phyloP scores from a whole-genome alignment of 495 filamentous ascomycete species.

The Lophiotrema nucula region DNA sequence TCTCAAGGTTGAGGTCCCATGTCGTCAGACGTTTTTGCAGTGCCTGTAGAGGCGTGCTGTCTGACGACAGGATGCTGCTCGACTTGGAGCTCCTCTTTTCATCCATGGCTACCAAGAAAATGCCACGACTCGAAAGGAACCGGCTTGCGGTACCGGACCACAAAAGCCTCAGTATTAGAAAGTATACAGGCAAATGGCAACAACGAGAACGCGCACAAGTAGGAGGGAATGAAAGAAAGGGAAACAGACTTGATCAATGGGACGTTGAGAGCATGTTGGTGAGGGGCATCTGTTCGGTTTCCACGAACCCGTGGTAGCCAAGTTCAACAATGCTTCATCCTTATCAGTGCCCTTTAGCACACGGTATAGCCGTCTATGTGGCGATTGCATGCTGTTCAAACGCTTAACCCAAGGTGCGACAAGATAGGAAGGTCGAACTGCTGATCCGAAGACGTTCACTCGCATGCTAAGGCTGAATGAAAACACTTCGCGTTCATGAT shows the following conservation, averaged over 20 bases:
- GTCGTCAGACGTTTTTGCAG: slow-evolving; percentile 7
- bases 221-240: not conserved
- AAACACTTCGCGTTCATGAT: not conserved
- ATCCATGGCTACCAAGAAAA: slow-evolving; percentile 7
- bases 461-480: not conserved
- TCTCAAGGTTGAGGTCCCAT: slow-evolving; percentile 50
- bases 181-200: not conserved
- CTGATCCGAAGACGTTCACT: slow-evolving; percentile 1
- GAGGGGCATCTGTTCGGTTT: not conserved
- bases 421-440: slow-evolving; percentile 1
- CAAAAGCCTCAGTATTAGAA: slow-evolving; percentile 1
- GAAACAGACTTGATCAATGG: not conserved
- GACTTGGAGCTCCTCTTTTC: slow-evolving; percentile 8
- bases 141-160: slow-evolving; percentile 8
- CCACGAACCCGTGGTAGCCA: not conserved
- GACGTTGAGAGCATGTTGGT: not conserved
- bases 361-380: not conserved
- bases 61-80: not conserved
- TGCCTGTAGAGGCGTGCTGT: not conserved
- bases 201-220: not conserved
- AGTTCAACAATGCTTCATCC: slow-evolving; percentile 13
- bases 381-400: not conserved
- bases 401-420: slow-evolving; percentile 4
- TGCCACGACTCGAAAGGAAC: not conserved
- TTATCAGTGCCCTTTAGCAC: slow-evolving; percentile 9